Evolutionary conservation across 2,329 filamentous ascomycete genomes (phyloP).

Genomic region (Trichoderma semiorbis): DNA sequence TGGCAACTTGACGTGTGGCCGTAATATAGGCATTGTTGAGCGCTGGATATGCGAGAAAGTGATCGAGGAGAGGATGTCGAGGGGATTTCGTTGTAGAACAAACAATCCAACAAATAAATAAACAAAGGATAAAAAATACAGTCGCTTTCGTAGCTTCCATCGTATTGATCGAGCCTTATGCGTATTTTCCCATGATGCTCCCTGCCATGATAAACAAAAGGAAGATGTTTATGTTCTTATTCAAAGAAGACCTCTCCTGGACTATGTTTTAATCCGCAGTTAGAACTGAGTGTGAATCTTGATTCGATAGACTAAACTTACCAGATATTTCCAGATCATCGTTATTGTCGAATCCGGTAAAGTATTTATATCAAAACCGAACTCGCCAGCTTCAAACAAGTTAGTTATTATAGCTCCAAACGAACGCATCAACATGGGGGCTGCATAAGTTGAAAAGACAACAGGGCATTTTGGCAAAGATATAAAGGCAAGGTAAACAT

Average conservation of each 20-base stretch:
- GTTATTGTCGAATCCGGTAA: neutral
- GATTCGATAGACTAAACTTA: neutral
- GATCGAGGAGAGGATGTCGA: neutral
- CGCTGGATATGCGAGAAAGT: neutral
- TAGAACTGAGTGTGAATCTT: neutral
- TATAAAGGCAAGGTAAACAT: neutral
- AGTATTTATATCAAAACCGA: neutral
- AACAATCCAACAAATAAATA: too few species aligned
- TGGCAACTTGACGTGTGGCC: neutral
- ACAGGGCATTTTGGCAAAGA: neutral
- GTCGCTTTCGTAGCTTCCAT: neutral
- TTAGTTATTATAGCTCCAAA: neutral
- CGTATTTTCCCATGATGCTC: neutral
- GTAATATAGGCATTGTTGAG: neutral
- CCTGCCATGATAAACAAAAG: neutral
- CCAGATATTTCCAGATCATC: neutral
- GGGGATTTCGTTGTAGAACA: neutral
- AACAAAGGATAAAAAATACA: neutral
- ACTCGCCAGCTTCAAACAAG: neutral
- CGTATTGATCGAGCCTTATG: neutral
- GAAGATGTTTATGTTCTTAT: neutral
- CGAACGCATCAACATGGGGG: neutral
- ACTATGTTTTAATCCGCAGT: neutral
- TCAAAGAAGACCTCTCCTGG: neutral
- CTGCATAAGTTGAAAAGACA: neutral